A percentile compares a stretch with the other conserved stretches of the same genome.
Evolutionary conservation across 106 monocot species (phyloP).

Genomic region (Gastrodia elata): DNA sequence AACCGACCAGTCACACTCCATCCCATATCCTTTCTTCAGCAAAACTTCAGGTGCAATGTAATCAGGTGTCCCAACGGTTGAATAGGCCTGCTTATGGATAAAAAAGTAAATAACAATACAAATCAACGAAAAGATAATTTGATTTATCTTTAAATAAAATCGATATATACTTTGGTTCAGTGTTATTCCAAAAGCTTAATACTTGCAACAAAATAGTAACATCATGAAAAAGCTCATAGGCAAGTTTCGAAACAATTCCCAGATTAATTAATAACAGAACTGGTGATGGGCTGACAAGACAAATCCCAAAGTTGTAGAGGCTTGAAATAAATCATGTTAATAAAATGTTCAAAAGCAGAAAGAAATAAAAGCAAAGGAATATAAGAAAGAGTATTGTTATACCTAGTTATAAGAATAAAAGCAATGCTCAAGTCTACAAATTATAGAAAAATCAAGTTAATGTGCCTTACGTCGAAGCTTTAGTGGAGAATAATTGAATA

Average conservation of each 20-base stretch:
- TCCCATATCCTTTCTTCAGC: conserved; percentile 22
- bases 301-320: neutral
- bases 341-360: neutral
- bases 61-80: conserved; percentile 23
- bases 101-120: neutral
- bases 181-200: neutral
- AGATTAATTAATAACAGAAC: neutral
- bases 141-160: neutral
- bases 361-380: no score
- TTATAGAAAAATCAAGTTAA: no score
- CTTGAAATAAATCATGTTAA: neutral
- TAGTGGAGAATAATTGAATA: no score
- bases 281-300: neutral
- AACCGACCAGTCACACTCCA: conserved; percentile 24
- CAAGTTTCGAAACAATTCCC: neutral
- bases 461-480: no score
- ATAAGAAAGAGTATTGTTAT: no score
- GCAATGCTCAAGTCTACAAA: no score
- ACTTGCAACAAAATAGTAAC: neutral
- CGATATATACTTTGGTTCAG: neutral
- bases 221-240: neutral
- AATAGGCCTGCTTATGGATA: conserved; percentile 14
- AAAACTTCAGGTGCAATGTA: conserved; percentile 28
- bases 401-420: no score
- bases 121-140: neutral